Base-by-base conservation (phyloP, 805 yeast species). In the Cyberlindnera meyerae region DNA sequence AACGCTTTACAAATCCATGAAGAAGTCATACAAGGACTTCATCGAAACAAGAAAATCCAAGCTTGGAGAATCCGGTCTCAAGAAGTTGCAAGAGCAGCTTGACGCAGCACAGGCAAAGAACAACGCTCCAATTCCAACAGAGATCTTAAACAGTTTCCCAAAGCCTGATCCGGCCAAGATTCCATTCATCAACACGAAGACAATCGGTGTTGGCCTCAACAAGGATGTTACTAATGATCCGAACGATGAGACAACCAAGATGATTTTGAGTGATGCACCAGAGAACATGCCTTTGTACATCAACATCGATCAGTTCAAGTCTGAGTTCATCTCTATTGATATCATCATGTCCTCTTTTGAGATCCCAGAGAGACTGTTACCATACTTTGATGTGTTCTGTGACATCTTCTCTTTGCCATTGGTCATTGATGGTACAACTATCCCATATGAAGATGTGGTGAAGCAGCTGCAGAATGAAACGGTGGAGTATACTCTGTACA, bases 381-480 rank as follows among this genome's bases (percentile, higher is more conserved):
- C 84, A 3, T 79, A 82, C 40, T 66, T 85, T 44, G 77, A 79
- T 15, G 55, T 89, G 8, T 66, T 79, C 40, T 75, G 74, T 37
- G 84, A 80, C 32, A 57, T 89, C 8, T 83, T 85, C 51, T 65
- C 86, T 0, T 64, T 85, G 54, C 93, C 97, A 2, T 67, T 90
- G 61, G 63, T 65, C 31, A 63, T 73, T 9, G 81, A 76, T 49
- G 90, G 88, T 2, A 54, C 68, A 3, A 56, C 67, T 12, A 63
- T 79, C 15, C 73, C 84, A 1, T 84, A 71, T 52, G 94, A 88
- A 38, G 73, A 79, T 30, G 96, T 88, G n/a, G 79, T 87, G 7
- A 66, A 81, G 14, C 69, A 72, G 18, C 57, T 88, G 28, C 83
- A 86, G 51, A 70, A 77, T 21, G 97, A 89, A 47, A 75, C 93